Evolutionary conservation across 2,329 filamentous ascomycete species (phyloP).

Genomic region (Alternaria triticimaculans): DNA sequence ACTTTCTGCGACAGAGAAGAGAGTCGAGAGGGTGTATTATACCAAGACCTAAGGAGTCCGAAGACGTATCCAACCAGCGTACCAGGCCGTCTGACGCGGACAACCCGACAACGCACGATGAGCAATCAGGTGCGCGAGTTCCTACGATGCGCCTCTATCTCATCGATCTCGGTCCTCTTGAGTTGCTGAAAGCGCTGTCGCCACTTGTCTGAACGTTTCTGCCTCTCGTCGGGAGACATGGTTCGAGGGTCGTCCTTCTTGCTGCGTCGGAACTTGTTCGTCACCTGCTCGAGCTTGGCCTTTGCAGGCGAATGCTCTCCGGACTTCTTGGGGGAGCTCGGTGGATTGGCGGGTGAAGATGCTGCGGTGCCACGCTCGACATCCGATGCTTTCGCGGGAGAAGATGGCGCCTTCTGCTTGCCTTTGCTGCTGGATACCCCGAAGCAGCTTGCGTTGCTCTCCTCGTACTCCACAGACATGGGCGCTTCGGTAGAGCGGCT

Average conservation of each 20-base stretch:
- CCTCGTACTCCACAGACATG: conserved; percentile 18
- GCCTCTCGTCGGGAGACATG: conserved; percentile 48
- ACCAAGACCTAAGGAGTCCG: not conserved
- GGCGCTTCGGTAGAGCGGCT: conserved; percentile 8
- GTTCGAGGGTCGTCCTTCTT: conserved; percentile 46
- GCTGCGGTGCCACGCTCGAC: conserved; percentile 18
- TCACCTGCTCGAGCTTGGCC: conserved; percentile 55
- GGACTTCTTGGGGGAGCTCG: conserved; percentile 45
- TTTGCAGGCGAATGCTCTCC: conserved; percentile 53
- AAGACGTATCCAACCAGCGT: not conserved
- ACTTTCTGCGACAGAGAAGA: not conserved
- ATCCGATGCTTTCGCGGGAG: conserved; percentile 30
- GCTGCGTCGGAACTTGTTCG: conserved; percentile 52
- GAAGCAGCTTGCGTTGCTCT: conserved; percentile 42
- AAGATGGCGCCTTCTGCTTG: conserved; percentile 39
- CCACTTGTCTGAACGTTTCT: conserved; percentile 46
- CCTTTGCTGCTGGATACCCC: conserved; percentile 35
- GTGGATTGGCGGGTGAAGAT: conserved; percentile 33
- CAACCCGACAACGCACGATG: not conserved
- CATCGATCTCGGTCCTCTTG: conserved; percentile 37
- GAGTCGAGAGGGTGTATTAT: not conserved
- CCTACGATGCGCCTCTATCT: conserved; percentile 33
- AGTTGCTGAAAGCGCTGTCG: conserved; percentile 44
- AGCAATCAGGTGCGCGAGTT: conserved; percentile 14
- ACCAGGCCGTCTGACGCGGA: not conserved